Base-by-base conservation (phyloP, 768 basidiomycete species). In the Nidularia pulvinata region DNA sequence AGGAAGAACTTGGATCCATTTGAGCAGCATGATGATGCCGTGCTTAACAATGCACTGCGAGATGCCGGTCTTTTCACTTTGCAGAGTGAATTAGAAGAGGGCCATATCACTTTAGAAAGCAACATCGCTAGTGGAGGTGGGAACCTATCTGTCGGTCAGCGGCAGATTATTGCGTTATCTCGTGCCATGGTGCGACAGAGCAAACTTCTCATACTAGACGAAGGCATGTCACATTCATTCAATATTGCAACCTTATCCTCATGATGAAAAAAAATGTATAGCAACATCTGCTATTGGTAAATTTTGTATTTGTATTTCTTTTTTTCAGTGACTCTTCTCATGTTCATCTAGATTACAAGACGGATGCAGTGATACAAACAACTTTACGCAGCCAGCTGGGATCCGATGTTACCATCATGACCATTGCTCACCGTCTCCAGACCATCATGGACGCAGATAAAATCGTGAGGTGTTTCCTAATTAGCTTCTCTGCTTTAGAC, bases 121-220 rank as follows among this genome's bases (percentile, higher is more conserved):
- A 49, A 59, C 14, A 67, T 80, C 34, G 60, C 70, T 25, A 69
- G 65, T 2, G 85, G 85, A 4, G 87, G 87, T 7, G 65, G 75
- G 22, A 89, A 89, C 64, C 81, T 89, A 59, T 86, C 84, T 2
- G 81, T 85, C 46, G 88, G 88, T 25, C 87, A 89, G 60, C 65
- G 87, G 10, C 88, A 91, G 58, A 73, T 85, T 46, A 76, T 85
- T 48, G 82, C 83, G 10, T 71, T 85, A 65, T 83, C 84, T 5
- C 71, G 84, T 33, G 84, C 84, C 5, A 73, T 85, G 49, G 69
- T 86, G 6, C 70, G 81, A 13, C 71, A 76, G 37, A 84, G 80
- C 64, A 74, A 79, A 34, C 68, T 85, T 34, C 73, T 86, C 44
- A 79, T 85, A 16, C 66, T 85, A 35, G 84, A 83, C 62, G 84